Base-by-base conservation (phyloP, 2,329 filamentous ascomycete species). In the Neocatenulostroma microsporum region DNA sequence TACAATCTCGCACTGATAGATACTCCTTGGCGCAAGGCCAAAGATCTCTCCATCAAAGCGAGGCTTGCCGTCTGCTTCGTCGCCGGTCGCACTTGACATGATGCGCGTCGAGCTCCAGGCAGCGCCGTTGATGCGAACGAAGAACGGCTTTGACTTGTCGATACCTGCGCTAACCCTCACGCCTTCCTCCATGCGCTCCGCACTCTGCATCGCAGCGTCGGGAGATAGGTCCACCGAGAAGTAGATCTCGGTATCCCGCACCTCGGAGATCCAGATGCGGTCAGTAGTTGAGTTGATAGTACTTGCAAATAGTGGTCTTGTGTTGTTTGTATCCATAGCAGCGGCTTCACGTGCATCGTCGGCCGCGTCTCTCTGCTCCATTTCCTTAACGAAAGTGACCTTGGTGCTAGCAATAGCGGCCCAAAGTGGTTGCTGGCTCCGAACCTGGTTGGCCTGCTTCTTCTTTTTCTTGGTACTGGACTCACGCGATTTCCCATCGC, bases 361-460 rank as follows among this genome's bases (percentile, higher is more conserved):
- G 42, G 81, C 74, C 40, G 80, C 78, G 58, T 84, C 79, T 48
- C 84, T 89, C 58, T 93, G 76, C 63, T 72, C 69, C 60, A 70
- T 74, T 67, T 63, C 88, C 66, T 94, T 91, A 56, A 93, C 80
- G 64, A 94, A 86, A 52, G 91, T 89, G 58, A 95, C 88, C 71
- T 95, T 95, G 56, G 88, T 94, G 65, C 86, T 94, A 34, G 88
- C 88, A 51, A 95, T 75, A 31, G 88, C 88, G 46, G 88, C 86
- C 88, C 88, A 95, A 47, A 95, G 76, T 32, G 88, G 88, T 64
- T 95, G 88, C 56, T 86, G 80, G 59, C 86, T 84, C 61, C 88
- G 75, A 49, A 94, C 86, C 62, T 91, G 84, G 40, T 86, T 87
- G 56, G 84, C 89, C 64, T 94, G 86, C 66, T 91, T 89, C 64